Evolutionary conservation across 768 basidiomycete species (phyloP), one percentile per base, ranked within the genome.

Genomic region (Tylopilus rubrobrunneus): DNA sequence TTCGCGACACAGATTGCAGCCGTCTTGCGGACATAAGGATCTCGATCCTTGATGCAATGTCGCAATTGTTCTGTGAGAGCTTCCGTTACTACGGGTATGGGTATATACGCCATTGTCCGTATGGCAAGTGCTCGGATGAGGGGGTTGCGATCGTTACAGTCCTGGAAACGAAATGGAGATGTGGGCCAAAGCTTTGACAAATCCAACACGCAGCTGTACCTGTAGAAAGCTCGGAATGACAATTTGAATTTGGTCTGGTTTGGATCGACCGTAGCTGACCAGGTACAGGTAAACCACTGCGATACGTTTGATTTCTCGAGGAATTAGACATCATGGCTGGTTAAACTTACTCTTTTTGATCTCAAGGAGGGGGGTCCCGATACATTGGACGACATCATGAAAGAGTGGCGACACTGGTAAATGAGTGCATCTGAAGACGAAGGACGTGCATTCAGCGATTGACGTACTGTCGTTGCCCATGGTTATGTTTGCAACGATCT

Each of bases 41-140:
- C 96, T 15, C 85, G 79, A 69, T 99, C 97, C 64, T 92, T 90
- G 41, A 98, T 77, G 57, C 89, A 90, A 69, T 97, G 93, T 56
- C 92, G 83, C 29, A 99, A 76, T 49, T 94, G 96, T 53, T 98
- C 97, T 40, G 85, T 76, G 36, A 99, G 78, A 1, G 90, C 82
- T 52, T 91, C 87, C 12, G 87, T 86, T 56, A 98, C 92, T 47
- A 85, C 78, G 9, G 94, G 89, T 23, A 97, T 87, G 34, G 94
- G 92, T 62, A 99, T 98, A 67, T 97, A 98, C 7, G 97, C 96
- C 96, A 99, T 98, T 12, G 97, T 99, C 41, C 97, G 90, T 63
- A 99, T 95, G 19, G 97, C 94, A 44, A 99, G 78, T 15, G 96
- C 97, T 34, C 97, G 89, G 53, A 99, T 93, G 45, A 99, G 85